These are phyloP conservation scores for Salvia rosmarinus DNA, from an alignment of 257 asterid species.

Conservation along the genomic window DNA sequence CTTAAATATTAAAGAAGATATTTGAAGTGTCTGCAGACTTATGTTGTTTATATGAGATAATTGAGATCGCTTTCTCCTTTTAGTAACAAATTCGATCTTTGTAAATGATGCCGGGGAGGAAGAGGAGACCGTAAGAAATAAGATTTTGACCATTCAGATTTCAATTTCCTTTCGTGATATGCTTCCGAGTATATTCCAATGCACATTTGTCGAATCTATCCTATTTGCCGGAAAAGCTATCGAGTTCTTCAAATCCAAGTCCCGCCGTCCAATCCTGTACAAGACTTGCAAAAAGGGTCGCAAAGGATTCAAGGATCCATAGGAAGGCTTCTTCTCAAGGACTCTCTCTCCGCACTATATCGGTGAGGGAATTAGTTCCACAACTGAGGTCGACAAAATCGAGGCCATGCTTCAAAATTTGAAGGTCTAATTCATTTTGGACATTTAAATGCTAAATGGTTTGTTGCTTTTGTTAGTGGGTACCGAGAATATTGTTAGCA, in stretches of 20 bases:
- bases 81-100: background rate
- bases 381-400: constrained; percentile 93
- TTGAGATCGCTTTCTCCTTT: background rate
- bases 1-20: constrained; percentile 9
- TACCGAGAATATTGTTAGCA: constrained; percentile 16
- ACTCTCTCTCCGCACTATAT: constrained; percentile 46
- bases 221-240: constrained; percentile 97
- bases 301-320: constrained; percentile 60
- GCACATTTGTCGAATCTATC: constrained; percentile 78
- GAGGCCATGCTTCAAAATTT: constrained; percentile 87
- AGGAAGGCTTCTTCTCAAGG: constrained; percentile 47
- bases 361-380: constrained; percentile 85
- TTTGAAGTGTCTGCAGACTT: constrained; percentile 6
- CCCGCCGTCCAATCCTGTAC: constrained; percentile 62
- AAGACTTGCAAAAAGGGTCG: constrained; percentile 69
- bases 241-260: constrained; percentile 94
- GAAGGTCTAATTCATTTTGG: constrained; percentile 56
- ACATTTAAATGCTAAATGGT: constrained; percentile 7
- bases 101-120: background rate
- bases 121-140: background rate
- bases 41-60: constrained; percentile 3
- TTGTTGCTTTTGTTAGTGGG: constrained; percentile 22
- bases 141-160: constrained; percentile 5
- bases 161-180: constrained; percentile 64
- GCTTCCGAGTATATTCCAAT: constrained; percentile 85